phyloP scores from a whole-genome alignment of 345 rosid genomes.

The Rhizophora mangle region DNA sequence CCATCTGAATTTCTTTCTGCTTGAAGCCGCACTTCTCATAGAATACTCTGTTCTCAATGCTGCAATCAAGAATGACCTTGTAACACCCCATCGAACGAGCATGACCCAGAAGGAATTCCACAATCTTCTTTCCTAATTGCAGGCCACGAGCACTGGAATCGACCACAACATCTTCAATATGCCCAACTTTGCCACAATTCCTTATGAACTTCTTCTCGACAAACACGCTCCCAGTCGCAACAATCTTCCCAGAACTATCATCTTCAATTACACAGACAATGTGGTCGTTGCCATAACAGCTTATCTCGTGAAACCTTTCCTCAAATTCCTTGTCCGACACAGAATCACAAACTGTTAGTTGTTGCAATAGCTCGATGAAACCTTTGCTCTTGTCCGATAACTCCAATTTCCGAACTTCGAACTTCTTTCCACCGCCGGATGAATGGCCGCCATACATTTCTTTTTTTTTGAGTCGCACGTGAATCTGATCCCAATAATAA shows the following conservation, averaged over 20 bases:
- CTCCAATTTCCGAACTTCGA: conserved; percentile 60
- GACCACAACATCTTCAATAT: conserved; percentile 84
- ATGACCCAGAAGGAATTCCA: conserved; percentile 57
- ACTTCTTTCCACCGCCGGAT: conserved; percentile 16
- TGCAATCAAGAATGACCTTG: conserved; percentile 81
- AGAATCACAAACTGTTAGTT: conserved; percentile 52
- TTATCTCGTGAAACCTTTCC: conserved; percentile 56
- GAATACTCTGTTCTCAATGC: conserved; percentile 48
- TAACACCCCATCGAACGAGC: conserved; percentile 64
- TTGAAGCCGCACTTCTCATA: conserved; percentile 81
- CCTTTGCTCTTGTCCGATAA: conserved; percentile 71
- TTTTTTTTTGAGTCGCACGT: too few relatives aligned
- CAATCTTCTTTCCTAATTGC: conserved; percentile 61
- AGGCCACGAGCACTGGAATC: conserved; percentile 56
- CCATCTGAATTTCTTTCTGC: conserved; percentile 72
- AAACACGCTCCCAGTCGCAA: conserved; percentile 68
- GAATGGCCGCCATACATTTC: conserved; percentile 31
- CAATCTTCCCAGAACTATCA: conserved; percentile 40
- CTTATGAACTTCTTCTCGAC: conserved; percentile 86
- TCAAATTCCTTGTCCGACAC: conserved; percentile 69
- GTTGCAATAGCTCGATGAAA: conserved; percentile 63
- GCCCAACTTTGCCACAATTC: conserved; percentile 82
- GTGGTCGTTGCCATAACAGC: conserved; percentile 64
- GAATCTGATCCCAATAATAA: too few relatives aligned
- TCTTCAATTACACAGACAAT: conserved; percentile 84